Conservation (phyloP, 202 grass and related monocot species). For the Carex sylvatica region DNA sequence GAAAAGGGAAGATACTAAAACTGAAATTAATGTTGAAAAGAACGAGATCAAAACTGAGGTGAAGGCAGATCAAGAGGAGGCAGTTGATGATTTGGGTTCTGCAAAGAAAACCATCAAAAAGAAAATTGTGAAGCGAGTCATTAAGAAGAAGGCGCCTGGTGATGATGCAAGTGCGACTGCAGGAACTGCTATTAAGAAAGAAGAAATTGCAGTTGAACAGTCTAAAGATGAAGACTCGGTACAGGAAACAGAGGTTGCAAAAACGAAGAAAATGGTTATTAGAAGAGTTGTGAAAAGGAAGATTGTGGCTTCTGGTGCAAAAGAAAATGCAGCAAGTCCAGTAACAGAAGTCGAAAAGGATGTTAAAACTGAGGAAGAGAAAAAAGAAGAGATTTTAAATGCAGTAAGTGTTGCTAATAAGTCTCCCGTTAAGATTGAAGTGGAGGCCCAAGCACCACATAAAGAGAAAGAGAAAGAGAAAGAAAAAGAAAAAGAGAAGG, state of each 20-base stretch:
- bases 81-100: slow-evolving; percentile 32
- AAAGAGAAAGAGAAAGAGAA: slow-evolving; percentile 51
- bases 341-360: slow-evolving; percentile 36
- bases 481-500: slow-evolving; percentile 48
- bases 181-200: slow-evolving; percentile 18
- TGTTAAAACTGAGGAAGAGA: slow-evolving; percentile 36
- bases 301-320: slow-evolving; percentile 37
- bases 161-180: slow-evolving; percentile 41
- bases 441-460: slow-evolving; percentile 29
- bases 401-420: slow-evolving; percentile 8
- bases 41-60: neutral
- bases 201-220: slow-evolving; percentile 16
- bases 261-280: slow-evolving; percentile 82
- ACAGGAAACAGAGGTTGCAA: slow-evolving; percentile 40
- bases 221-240: slow-evolving; percentile 19
- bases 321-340: slow-evolving; percentile 42
- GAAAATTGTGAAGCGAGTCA: slow-evolving; percentile 89
- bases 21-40: slow-evolving; percentile 13
- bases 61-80: slow-evolving; percentile 34
- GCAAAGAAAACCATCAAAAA: slow-evolving; percentile 70
- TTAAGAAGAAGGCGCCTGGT: slow-evolving; percentile 59
- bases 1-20: slow-evolving; percentile 12
- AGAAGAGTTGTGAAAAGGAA: slow-evolving; percentile 90
- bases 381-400: slow-evolving; percentile 39
- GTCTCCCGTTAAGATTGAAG: slow-evolving; percentile 42